These are phyloP conservation scores for Takashimella koratensis DNA, from an alignment of 1,284 basidiomycete genomes.

Conservation along the genomic window DNA sequence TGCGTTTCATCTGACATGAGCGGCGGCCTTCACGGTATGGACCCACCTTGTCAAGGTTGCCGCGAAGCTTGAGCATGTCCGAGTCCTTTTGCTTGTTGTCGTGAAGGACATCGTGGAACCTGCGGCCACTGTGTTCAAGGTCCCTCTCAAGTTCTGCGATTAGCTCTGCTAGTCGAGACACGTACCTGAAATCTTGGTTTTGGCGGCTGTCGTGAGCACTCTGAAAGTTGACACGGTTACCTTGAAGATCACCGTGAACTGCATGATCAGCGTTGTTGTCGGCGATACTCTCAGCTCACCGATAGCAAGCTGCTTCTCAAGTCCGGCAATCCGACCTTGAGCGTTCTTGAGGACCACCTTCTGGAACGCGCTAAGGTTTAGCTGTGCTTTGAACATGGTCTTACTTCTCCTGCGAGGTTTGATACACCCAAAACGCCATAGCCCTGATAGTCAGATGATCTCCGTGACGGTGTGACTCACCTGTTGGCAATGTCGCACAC, in stretches of 20 bases:
- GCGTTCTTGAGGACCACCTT: constrained; percentile 22
- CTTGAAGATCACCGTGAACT: constrained; percentile 18
- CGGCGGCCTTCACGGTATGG: too few relatives aligned
- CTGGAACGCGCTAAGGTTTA: constrained; percentile 22
- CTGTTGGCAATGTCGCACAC: constrained; percentile 26
- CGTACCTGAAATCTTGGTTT: constrained; percentile 16
- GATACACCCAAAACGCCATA: constrained; percentile 33
- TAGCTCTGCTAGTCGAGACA: neutral
- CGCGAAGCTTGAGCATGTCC: neutral
- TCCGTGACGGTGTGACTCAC: too few relatives aligned
- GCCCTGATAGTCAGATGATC: too few relatives aligned
- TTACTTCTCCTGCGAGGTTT: constrained; percentile 30
- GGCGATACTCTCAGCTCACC: constrained; percentile 13
- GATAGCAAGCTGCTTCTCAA: constrained; percentile 19
- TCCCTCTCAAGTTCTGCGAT: neutral
- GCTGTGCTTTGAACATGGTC: neutral
- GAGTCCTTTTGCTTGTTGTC: neutral
- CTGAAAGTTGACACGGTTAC: constrained; percentile 8
- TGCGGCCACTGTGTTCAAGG: neutral
- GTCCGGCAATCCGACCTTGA: constrained; percentile 13
- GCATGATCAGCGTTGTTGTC: neutral
- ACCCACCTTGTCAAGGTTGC: neutral
- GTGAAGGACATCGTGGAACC: neutral
- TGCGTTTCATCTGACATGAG: neutral
- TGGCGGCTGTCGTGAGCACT: constrained; percentile 9